Conservation (phyloP, 2,329 filamentous ascomycete genomes). For the Apiospora koreana region DNA sequence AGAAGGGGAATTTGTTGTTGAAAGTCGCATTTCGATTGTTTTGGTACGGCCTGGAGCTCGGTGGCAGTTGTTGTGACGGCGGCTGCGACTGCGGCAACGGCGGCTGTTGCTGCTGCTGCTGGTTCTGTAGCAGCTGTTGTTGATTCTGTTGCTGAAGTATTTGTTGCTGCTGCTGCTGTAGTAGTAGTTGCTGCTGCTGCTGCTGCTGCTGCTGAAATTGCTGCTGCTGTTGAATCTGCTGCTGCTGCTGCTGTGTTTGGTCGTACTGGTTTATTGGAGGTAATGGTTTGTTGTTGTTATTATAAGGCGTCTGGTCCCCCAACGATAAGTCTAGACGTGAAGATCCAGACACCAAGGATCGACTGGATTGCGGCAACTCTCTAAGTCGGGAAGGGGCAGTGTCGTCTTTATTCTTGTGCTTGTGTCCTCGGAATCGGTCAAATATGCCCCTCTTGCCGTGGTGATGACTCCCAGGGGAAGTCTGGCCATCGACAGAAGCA, state of each 20-base stretch:
- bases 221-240: neutral
- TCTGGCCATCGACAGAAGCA: constrained; percentile 53
- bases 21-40: constrained; percentile 50
- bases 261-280: constrained; percentile 28
- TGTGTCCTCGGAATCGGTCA: constrained; percentile 51
- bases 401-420: constrained; percentile 56
- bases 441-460: constrained; percentile 51
- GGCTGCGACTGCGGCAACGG: neutral
- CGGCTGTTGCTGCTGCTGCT: neutral
- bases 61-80: neutral
- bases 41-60: neutral
- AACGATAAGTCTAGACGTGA: constrained; percentile 50
- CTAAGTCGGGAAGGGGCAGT: constrained; percentile 43
- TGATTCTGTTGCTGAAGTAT: neutral
- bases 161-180: neutral
- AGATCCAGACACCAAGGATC: constrained; percentile 52
- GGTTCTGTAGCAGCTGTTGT: neutral
- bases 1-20: constrained; percentile 65
- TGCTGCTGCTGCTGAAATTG: neutral
- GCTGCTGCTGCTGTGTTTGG: constrained; percentile 20
- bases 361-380: constrained; percentile 53
- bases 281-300: constrained; percentile 33
- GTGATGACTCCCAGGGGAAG: constrained; percentile 53
- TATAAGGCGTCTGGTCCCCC: constrained; percentile 40
- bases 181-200: neutral